Evolutionary conservation across 1,139 yeast genomes (phyloP), one percentile per base, ranked within the genome.

Genomic region (Candida smagusa): DNA sequence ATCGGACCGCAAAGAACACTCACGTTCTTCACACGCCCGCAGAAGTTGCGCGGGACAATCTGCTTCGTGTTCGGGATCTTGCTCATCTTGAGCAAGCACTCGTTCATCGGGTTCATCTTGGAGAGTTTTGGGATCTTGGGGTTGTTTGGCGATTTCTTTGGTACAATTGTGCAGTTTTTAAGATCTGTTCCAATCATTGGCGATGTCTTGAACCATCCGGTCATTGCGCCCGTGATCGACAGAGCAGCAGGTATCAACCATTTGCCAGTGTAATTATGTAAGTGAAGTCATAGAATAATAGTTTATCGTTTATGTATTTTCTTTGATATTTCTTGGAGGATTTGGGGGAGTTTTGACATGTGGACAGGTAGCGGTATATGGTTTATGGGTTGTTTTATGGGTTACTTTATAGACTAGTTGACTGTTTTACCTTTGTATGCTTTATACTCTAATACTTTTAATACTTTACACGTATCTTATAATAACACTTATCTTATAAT

Each of bases 171-270:
- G n/a, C 86, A 87, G 50, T 90, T 92, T 54, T 72, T 92, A 52
- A 74, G 97, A 56, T 84, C 95, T 2, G 65, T 92, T 54, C 98
- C 98, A 2, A 59, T 86, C 40, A 81, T 92, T 44, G 98, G 98
- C 0, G 94, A 95, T 30, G 46, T 89, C 6, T 74, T 92, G 45
- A 82, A 92, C 34, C 80, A 84, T 56, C 97, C 97, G 1, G 61
- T 67, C 11, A 63, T 92, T 33, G 96, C 96, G 1, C 97, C 97
- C 12, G 77, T 72, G 27, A 63, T 71, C 37, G 74, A 71, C 51
- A 60, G 73, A 46, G 53, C 68, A 30, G 76, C 77, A 2, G 76
- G 77, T 16, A 56, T 70, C 35, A 67, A 67, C 45, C 64, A 72
- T 12, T 65, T 71, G 40, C 76, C 77, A 9, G 71, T 68, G 19